phyloP scores from a whole-genome alignment of 805 yeast species.

The Cyberlindnera bimundalis region DNA sequence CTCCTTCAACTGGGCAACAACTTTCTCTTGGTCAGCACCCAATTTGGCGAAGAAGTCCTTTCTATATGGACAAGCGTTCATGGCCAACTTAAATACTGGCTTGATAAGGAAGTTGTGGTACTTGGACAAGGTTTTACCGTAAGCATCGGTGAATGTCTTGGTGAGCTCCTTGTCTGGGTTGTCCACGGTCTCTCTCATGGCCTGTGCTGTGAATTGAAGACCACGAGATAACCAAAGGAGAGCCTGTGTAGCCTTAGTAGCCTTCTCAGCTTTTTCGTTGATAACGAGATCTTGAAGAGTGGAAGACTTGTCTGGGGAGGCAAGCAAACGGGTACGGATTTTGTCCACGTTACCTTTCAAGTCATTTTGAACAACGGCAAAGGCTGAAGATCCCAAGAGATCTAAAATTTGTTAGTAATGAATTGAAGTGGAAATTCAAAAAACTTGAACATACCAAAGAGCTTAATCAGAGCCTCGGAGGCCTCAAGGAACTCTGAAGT shows the following conservation, averaged over 20 bases:
- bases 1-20: slow-evolving; percentile 54
- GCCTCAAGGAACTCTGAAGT: slow-evolving; percentile 81
- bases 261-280: slow-evolving; percentile 60
- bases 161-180: slow-evolving; percentile 62
- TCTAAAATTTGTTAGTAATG: slow-evolving; percentile 32
- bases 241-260: slow-evolving; percentile 85
- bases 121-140: slow-evolving; percentile 72
- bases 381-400: slow-evolving; percentile 80
- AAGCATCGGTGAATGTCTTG: slow-evolving; percentile 80
- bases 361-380: slow-evolving; percentile 79
- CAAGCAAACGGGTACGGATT: slow-evolving; percentile 60
- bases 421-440: too few species aligned
- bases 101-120: slow-evolving; percentile 79
- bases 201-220: slow-evolving; percentile 84
- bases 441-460: slow-evolving; percentile 70
- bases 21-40: slow-evolving; percentile 71
- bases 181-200: slow-evolving; percentile 75
- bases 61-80: slow-evolving; percentile 94
- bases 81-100: slow-evolving; percentile 88
- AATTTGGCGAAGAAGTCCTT: slow-evolving; percentile 78
- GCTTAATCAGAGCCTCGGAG: slow-evolving; percentile 74
- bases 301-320: slow-evolving; percentile 58
- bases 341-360: slow-evolving; percentile 84
- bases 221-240: slow-evolving; percentile 85
- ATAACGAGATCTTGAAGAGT: slow-evolving; percentile 77